Evolutionary conservation across 306 rosid genomes (phyloP).

Genomic region (Castanea mollissima): DNA sequence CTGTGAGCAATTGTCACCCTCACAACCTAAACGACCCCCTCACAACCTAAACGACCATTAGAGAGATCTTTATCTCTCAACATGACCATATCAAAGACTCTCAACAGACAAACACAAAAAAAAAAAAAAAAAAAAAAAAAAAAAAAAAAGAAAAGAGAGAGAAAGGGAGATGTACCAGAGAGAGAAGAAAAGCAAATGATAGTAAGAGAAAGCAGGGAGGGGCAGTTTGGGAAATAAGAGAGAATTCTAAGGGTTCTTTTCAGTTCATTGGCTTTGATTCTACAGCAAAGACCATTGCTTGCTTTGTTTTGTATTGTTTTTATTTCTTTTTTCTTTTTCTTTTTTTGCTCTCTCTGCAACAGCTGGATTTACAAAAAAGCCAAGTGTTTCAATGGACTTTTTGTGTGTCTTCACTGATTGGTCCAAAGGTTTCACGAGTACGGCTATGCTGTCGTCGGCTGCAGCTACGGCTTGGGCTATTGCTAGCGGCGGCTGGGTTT

Average conservation of each 20-base stretch:
- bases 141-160: neutral
- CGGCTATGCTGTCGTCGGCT: too few relatives aligned
- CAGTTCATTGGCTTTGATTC: constrained; percentile 29
- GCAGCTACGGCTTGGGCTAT: too few relatives aligned
- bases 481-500: too few relatives aligned
- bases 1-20: constrained; percentile 66
- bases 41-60: constrained; percentile 12
- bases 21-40: constrained; percentile 33
- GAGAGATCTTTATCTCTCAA: constrained; percentile 56
- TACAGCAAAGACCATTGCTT: constrained; percentile 6
- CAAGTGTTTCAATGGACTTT: too few relatives aligned
- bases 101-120: too few relatives aligned
- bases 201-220: neutral
- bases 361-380: constrained; percentile 27
- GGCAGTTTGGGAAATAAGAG: constrained; percentile 30
- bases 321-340: too few relatives aligned
- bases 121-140: too few relatives aligned
- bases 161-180: neutral
- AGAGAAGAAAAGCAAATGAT: neutral
- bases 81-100: constrained; percentile 36
- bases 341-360: constrained; percentile 24
- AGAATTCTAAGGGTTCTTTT: constrained; percentile 17
- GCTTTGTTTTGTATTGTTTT: too few relatives aligned
- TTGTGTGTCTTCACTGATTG: too few relatives aligned
- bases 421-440: too few relatives aligned